phyloP scores from a whole-genome alignment of 768 basidiomycete genomes.

The Steccherinum ochraceum region DNA sequence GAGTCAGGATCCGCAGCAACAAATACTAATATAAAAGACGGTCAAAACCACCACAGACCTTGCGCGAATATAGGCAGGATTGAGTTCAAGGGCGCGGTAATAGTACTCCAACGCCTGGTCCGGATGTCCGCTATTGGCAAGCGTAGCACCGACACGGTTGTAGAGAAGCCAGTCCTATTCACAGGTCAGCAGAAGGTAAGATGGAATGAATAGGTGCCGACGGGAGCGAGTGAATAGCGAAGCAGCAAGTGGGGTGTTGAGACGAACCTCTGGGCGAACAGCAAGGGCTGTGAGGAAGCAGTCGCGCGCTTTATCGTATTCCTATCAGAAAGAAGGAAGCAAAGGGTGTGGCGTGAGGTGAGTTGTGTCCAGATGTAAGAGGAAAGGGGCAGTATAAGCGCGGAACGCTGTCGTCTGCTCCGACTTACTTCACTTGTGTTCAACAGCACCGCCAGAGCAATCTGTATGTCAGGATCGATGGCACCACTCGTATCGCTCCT shows the following conservation, averaged over 20 bases:
- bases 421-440: constrained; percentile 78
- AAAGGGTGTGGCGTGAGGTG: neutral
- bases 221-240: neutral
- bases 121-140: constrained; percentile 82
- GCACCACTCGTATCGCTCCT: constrained; percentile 46
- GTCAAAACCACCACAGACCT: constrained; percentile 38
- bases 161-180: constrained; percentile 84
- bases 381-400: too few relatives aligned
- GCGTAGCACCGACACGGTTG: constrained; percentile 90
- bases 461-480: constrained; percentile 92
- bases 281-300: constrained; percentile 89
- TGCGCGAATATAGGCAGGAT: constrained; percentile 87
- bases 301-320: constrained; percentile 87
- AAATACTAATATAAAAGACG: neutral
- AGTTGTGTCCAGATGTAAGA: too few relatives aligned
- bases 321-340: constrained; percentile 38
- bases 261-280: constrained; percentile 75
- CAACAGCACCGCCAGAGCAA: constrained; percentile 88
- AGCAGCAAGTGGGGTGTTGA: neutral
- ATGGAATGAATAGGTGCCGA: neutral
- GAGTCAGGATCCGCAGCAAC: neutral
- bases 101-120: constrained; percentile 86
- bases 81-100: constrained; percentile 75
- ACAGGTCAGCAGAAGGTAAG: too few relatives aligned
- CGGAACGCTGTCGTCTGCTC: neutral